phyloP scores from a whole-genome alignment of 352 stramenopile genomes.

The Phytophthora quininea region DNA sequence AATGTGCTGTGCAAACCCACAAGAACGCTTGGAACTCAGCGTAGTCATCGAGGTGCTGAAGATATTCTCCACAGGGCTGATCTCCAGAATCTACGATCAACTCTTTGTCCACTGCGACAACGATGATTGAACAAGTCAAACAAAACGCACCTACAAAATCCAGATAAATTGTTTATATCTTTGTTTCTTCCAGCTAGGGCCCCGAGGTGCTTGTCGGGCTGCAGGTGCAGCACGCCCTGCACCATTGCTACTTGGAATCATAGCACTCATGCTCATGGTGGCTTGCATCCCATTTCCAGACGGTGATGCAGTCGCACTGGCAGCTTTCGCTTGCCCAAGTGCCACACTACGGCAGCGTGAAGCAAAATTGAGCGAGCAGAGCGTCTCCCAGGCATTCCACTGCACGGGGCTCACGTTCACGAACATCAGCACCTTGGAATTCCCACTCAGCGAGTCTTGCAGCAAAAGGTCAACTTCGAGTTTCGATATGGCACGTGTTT shows the following conservation, averaged over 20 bases:
- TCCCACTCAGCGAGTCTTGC: slow-evolving; percentile 81
- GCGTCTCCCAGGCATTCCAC: slow-evolving; percentile 88
- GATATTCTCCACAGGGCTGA: no score
- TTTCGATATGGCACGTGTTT: slow-evolving; percentile 97
- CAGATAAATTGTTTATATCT: not conserved
- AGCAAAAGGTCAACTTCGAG: slow-evolving; percentile 95
- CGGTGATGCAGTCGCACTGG: slow-evolving; percentile 14
- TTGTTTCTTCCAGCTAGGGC: slow-evolving; percentile 3
- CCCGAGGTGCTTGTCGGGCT: slow-evolving; percentile 22
- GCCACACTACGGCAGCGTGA: slow-evolving; percentile 87
- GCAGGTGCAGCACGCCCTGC: slow-evolving; percentile 4
- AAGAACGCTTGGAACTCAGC: no score
- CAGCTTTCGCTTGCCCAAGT: slow-evolving; percentile 82
- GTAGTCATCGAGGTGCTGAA: no score
- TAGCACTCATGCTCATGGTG: slow-evolving; percentile 42
- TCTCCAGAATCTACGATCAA: no score
- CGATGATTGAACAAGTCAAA: no score
- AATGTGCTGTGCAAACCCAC: no score
- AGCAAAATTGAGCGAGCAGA: slow-evolving; percentile 93
- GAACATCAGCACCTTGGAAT: slow-evolving; percentile 88
- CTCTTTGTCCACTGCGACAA: no score
- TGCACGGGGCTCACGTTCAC: slow-evolving; percentile 90
- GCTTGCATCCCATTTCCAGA: slow-evolving; percentile 37
- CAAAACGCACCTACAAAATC: not conserved
- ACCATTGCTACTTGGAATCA: slow-evolving; percentile 29